Base-by-base conservation (phyloP, 2,329 filamentous ascomycete species). In the Fusarium devonianum region DNA sequence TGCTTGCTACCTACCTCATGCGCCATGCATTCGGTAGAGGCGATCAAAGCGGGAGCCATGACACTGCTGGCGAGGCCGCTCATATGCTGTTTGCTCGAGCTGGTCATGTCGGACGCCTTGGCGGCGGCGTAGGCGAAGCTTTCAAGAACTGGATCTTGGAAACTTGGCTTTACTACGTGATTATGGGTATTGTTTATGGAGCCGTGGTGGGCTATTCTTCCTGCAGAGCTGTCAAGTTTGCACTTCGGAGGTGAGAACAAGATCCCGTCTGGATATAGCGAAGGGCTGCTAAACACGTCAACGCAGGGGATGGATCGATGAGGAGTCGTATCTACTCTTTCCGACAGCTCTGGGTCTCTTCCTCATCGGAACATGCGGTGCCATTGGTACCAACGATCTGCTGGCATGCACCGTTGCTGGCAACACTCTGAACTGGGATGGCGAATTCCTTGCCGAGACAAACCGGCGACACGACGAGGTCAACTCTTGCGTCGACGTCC, bases 381-480 rank as follows among this genome's bases (percentile, higher is more conserved):
- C 76, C 16, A 72, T 85, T 12, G 83, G 82, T 10, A 82, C 80
- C 0, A 81, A 85, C 44, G 83, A 86, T 52, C 76, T 84, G 0
- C 73, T 86, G 4, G 82, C 82, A 4, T 86, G 82, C 62, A 85
- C 85, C 48, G 74, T 81, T 3, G 82, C 84, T 1, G 84, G 83
- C 6, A 80, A 76, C 59, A 75, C 76, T 10, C 69, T 86, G 34
- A 86, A 85, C 67, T 86, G 83, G 84, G 79, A 85, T 45, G 82
- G 83, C 3, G 63, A 75, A n/a, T 86, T 80, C 58, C 77, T 84
- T 3, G 72, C 72, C 4, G 83, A 86, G 64, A 75, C 78, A 0
- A 73, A 82, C 47, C 69, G 74, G 7, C 76, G 82, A 7, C 82
- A 84, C 58, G 83, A 86, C 48, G 81, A 84, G 35, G 82, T 86